These are phyloP conservation scores for Fusarium dlaminii DNA, from an alignment of 2,329 filamentous ascomycete species.

Conservation along the genomic window DNA sequence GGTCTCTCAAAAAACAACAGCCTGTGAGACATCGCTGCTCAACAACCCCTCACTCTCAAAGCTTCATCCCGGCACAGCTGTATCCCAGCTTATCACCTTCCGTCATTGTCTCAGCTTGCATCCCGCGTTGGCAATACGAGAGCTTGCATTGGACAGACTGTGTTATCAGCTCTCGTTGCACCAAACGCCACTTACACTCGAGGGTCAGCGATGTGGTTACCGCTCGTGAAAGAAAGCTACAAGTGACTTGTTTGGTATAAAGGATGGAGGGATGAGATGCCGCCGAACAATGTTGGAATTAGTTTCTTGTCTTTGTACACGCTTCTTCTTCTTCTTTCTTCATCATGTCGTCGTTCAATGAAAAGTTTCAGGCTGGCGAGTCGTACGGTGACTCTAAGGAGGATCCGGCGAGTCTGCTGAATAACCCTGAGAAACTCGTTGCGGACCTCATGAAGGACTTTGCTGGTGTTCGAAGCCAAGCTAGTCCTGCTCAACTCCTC, in stretches of 20 bases:
- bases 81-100: background rate
- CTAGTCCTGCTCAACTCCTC: conserved; percentile 42
- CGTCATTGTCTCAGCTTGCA: background rate
- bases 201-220: background rate
- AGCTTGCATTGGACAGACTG: background rate
- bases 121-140: background rate
- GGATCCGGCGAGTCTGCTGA: conserved; percentile 41
- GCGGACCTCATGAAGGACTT: conserved; percentile 47
- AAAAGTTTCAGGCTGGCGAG: conserved; percentile 53
- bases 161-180: background rate
- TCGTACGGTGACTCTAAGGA: conserved; percentile 45
- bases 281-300: background rate
- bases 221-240: background rate
- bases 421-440: conserved; percentile 48
- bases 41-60: background rate
- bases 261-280: background rate
- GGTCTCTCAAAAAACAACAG: background rate
- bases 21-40: conserved; percentile 11
- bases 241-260: conserved; percentile 15
- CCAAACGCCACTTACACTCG: conserved; percentile 9
- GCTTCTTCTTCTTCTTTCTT: conserved; percentile 1
- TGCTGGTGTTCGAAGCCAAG: conserved; percentile 41
- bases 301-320: background rate
- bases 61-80: background rate
- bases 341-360: conserved; percentile 47